Base-by-base conservation (phyloP, 2,329 filamentous ascomycete species). In the Sarocladium kiliense region DNA sequence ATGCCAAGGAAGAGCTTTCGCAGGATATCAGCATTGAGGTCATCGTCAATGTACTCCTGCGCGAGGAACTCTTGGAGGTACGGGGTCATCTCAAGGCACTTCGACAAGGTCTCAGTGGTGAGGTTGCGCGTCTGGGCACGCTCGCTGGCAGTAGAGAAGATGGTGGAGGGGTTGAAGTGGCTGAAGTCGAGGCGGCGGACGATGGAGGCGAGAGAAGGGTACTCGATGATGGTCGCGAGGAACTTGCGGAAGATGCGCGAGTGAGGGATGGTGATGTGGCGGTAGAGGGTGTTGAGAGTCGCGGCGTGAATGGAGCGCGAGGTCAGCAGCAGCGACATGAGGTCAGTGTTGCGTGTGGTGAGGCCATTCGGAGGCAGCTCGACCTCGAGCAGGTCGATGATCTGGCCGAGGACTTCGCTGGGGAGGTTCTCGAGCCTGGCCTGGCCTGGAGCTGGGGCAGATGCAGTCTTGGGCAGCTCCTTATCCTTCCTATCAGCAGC, bases 241-340 rank as follows among this genome's bases (percentile, higher is more conserved):
- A 91, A 90, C 71, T 93, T 93, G 66, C 85, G 85, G 73, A 92
- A 94, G 67, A 91, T 90, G 58, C 85, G 78, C 25, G 89, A 93
- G 75, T 92, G 89, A 5, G 89, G 89, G 61, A 93, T 87, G 42
- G 88, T 91, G 68, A 93, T 88, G 67, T 89, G 84, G 61, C 83
- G 81, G 73, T 93, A 93, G 50, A 94, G 79, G 6, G 88, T 88
- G 61, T 82, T 81, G 32, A 92, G 74, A 3, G 89, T 92, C 19
- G 86, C 86, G 25, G 80, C 80, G 65, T 93, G 86, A 57, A 93
- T 75, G 27, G 82, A 82, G 65, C 81, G 84, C n/a, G 88, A 93
- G n/a, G 87, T 84, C 59, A 91, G 72, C 36, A 93, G 77, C 59
- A 91, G 80, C 18, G 88, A 83, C 74, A 91, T 86, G 57, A 93